phyloP scores from a whole-genome alignment of 768 basidiomycete genomes.

The Phaeolepiota aurea region DNA sequence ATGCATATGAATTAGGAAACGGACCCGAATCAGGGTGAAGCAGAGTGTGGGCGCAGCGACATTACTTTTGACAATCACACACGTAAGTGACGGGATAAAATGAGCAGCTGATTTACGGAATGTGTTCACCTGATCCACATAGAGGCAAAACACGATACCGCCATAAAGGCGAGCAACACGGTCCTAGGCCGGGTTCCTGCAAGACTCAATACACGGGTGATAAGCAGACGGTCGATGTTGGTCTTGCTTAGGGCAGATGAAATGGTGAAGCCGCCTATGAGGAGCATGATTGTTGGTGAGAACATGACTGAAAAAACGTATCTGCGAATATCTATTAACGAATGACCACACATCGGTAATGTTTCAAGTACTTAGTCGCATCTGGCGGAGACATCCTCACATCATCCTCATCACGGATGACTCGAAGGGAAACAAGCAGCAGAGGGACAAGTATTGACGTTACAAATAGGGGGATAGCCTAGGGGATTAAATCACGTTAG shows the following conservation, averaged over 20 bases:
- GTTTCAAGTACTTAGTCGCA: constrained; percentile 68
- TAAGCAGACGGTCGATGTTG: constrained; percentile 85
- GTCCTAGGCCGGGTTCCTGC: constrained; percentile 83
- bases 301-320: constrained; percentile 95
- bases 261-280: constrained; percentile 96
- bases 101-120: constrained; percentile 2
- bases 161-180: constrained; percentile 92
- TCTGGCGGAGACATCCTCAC: constrained; percentile 47
- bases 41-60: constrained; percentile 97
- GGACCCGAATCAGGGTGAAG: constrained; percentile 88
- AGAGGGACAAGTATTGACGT: constrained; percentile 88
- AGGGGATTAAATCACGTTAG: background rate
- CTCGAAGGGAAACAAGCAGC: constrained; percentile 76
- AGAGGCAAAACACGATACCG: constrained; percentile 92
- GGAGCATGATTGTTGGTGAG: constrained; percentile 95
- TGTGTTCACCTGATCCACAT: constrained; percentile 93
- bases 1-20: constrained; percentile 20
- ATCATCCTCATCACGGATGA: constrained; percentile 57
- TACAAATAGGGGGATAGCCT: constrained; percentile 98
- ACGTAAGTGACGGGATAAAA: background rate
- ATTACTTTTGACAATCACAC: constrained; percentile 44
- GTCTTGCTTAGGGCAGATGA: constrained; percentile 95
- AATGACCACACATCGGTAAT: background rate
- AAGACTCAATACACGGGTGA: constrained; percentile 82
- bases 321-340: constrained; percentile 28